Percentiles rank a stretch among this genome's conserved stretches.
Evolutionary conservation across 768 basidiomycete species (phyloP).

Genomic region (Mycena vulgaris): DNA sequence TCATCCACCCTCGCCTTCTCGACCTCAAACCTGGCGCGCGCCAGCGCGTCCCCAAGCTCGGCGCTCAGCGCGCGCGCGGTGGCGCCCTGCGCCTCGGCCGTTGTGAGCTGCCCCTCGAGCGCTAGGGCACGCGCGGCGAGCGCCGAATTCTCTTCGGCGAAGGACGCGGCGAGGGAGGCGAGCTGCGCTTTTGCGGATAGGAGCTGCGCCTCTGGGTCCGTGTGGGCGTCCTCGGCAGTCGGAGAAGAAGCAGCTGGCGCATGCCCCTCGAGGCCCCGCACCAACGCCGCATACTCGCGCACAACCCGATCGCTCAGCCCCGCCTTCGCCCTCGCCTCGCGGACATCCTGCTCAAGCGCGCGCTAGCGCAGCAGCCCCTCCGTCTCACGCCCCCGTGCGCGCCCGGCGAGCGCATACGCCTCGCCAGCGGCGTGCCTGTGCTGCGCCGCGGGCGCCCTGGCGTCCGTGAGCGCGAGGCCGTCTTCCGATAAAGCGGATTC

Average conservation of each 20-base stretch:
- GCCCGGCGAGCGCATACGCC: conserved; percentile 70
- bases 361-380: conserved; percentile 64
- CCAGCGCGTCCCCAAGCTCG: conserved; percentile 62
- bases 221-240: not conserved
- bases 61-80: conserved; percentile 62
- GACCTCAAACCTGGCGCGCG: conserved; percentile 64
- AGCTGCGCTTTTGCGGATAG: not conserved
- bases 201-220: not conserved
- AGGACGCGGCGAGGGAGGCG: conserved; percentile 58
- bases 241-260: conserved; percentile 44
- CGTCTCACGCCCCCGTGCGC: conserved; percentile 70
- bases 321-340: conserved; percentile 68
- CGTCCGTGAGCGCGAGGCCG: conserved; percentile 62
- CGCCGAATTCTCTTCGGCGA: conserved; percentile 62
- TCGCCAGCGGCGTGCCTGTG: conserved; percentile 61
- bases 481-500: conserved; percentile 69
- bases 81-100: conserved; percentile 58
- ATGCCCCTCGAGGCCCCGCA: conserved; percentile 69
- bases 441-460: conserved; percentile 60
- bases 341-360: conserved; percentile 62
- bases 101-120: conserved; percentile 61
- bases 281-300: conserved; percentile 82
- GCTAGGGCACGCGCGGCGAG: conserved; percentile 60
- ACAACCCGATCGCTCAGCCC: conserved; percentile 77
- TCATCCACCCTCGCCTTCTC: conserved; percentile 75